Conservation (phyloP, 805 yeast species). For the Starmerella ratchasimensis region DNA sequence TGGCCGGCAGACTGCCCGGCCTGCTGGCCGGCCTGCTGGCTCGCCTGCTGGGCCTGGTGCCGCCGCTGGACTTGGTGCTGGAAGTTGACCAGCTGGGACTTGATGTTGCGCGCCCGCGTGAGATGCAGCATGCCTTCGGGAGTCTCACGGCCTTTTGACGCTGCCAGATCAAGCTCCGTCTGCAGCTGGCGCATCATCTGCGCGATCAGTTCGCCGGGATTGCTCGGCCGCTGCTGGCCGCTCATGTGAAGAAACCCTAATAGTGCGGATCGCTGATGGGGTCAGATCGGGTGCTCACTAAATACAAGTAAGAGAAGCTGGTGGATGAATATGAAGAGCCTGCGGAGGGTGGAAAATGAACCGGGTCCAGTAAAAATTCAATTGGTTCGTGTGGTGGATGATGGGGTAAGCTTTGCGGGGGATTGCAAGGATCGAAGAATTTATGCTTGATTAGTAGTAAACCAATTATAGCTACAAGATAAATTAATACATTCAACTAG, state of each 20-base stretch:
- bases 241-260: conserved; percentile 1
- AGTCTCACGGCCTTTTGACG: conserved; percentile 21
- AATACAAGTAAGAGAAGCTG: too few species aligned
- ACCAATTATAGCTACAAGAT: too few species aligned
- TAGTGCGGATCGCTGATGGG: too few species aligned
- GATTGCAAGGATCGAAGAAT: too few species aligned
- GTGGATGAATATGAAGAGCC: too few species aligned
- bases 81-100: conserved; percentile 16
- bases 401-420: too few species aligned
- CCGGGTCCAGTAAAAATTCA: too few species aligned
- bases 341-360: too few species aligned
- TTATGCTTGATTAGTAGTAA: too few species aligned
- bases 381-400: too few species aligned
- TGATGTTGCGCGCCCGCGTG: conserved; percentile 24
- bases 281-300: too few species aligned
- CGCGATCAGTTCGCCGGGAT: conserved; percentile 17
- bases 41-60: conserved; percentile 6
- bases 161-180: conserved; percentile 20
- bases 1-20: conserved; percentile 3
- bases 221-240: conserved; percentile 4
- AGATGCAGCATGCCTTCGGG: conserved; percentile 24
- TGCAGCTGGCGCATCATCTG: conserved; percentile 24
- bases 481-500: too few species aligned
- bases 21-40: conserved; percentile 7
- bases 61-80: conserved; percentile 13